phyloP scores from a whole-genome alignment of 805 yeast genomes.

The Kodamaea hsintzibuensis region DNA sequence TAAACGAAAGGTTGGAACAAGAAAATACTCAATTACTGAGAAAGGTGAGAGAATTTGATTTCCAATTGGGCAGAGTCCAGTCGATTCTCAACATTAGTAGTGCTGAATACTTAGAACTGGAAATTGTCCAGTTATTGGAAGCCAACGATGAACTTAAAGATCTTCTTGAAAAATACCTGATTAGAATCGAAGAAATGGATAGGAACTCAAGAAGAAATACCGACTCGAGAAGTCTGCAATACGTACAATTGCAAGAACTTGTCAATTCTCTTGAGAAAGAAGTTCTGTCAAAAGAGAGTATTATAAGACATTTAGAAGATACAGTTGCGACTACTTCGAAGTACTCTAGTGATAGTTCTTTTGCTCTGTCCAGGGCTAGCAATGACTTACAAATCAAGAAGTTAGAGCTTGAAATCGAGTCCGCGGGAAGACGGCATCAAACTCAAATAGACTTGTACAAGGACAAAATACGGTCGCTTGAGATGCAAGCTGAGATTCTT shows the following conservation, averaged over 20 bases:
- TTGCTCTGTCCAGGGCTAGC: neutral
- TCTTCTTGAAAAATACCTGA: constrained; percentile 8
- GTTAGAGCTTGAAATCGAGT: constrained; percentile 4
- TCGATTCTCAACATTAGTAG: constrained; percentile 6
- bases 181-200: constrained; percentile 7
- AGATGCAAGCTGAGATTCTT: constrained; percentile 9
- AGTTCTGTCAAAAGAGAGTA: neutral
- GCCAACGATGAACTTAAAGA: constrained; percentile 15
- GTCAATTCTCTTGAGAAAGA: neutral
- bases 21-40: constrained; percentile 9
- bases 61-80: constrained; percentile 6
- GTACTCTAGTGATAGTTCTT: neutral
- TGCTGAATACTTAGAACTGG: constrained; percentile 10
- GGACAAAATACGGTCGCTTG: constrained; percentile 16
- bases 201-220: neutral
- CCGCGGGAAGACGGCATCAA: constrained; percentile 1
- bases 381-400: neutral
- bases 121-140: constrained; percentile 10
- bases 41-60: constrained; percentile 5
- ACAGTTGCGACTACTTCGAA: neutral
- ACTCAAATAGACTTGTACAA: neutral
- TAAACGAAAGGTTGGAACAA: constrained; percentile 3
- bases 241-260: neutral
- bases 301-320: constrained; percentile 1
- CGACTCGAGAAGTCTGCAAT: neutral